phyloP scores from a whole-genome alignment of 2,329 filamentous ascomycete species.

The Phaeosphaeria sp. region DNA sequence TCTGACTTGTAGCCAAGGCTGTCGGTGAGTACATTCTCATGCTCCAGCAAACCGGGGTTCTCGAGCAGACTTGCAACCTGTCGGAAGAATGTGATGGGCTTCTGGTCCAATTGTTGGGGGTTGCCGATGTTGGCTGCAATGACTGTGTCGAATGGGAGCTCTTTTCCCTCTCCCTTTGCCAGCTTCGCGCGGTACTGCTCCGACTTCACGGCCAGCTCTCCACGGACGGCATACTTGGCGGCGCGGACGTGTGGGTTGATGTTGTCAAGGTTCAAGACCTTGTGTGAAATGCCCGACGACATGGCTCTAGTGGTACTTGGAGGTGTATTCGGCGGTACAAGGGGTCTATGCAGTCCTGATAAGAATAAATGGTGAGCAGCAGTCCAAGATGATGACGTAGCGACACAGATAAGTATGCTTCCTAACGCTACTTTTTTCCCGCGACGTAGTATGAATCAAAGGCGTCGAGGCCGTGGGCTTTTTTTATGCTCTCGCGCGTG shows the following conservation, averaged over 20 bases:
- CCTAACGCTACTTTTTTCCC: constrained; percentile 15
- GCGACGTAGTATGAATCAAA: constrained; percentile 20
- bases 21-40: constrained; percentile 78
- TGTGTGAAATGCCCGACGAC: constrained; percentile 47
- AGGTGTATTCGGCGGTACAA: constrained; percentile 7
- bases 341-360: constrained; percentile 13
- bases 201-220: constrained; percentile 91
- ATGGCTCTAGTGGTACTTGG: constrained; percentile 43
- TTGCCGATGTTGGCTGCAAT: constrained; percentile 99
- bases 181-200: constrained; percentile 86
- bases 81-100: constrained; percentile 98
- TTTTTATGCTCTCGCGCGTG: constrained; percentile 33
- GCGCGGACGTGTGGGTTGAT: constrained; percentile 89
- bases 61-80: constrained; percentile 93
- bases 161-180: constrained; percentile 63
- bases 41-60: constrained; percentile 83
- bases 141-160: constrained; percentile 85
- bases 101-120: constrained; percentile 97
- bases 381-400: constrained; percentile 16
- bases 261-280: constrained; percentile 75
- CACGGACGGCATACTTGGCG: constrained; percentile 95
- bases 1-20: constrained; percentile 87
- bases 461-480: constrained; percentile 19
- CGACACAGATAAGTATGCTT: constrained; percentile 9
- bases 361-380: constrained; percentile 17